Conservation (phyloP, 2,329 filamentous ascomycete genomes). For the Chaetomiaceae sp. region DNA sequence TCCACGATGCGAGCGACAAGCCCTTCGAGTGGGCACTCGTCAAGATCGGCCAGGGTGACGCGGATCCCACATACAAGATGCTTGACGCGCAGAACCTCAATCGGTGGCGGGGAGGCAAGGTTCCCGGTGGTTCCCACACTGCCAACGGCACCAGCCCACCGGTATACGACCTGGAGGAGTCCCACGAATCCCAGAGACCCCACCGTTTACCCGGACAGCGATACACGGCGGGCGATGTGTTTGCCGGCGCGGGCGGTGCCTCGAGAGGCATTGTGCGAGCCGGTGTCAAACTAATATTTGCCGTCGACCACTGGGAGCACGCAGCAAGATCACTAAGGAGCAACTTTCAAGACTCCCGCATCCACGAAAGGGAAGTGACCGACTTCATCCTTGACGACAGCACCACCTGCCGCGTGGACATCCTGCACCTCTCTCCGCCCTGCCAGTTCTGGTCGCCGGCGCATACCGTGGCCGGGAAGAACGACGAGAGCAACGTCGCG, state of each 20-base stretch:
- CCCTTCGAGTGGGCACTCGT: slow-evolving; percentile 36
- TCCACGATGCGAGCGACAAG: slow-evolving; percentile 28
- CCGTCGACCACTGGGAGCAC: slow-evolving; percentile 57
- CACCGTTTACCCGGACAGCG: slow-evolving; percentile 34
- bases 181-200: neutral
- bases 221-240: slow-evolving; percentile 68
- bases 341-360: slow-evolving; percentile 52
- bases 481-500: slow-evolving; percentile 65
- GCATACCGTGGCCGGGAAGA: slow-evolving; percentile 55
- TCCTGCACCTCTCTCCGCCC: slow-evolving; percentile 71
- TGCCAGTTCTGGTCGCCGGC: slow-evolving; percentile 73
- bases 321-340: slow-evolving; percentile 54
- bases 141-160: slow-evolving; percentile 25
- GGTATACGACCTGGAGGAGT: slow-evolving; percentile 29
- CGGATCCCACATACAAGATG: slow-evolving; percentile 25
- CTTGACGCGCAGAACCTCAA: slow-evolving; percentile 31
- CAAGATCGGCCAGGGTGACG: slow-evolving; percentile 26
- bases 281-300: slow-evolving; percentile 56
- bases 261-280: slow-evolving; percentile 57
- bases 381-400: slow-evolving; percentile 42
- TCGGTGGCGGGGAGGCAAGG: slow-evolving; percentile 38
- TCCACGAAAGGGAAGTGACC: slow-evolving; percentile 46
- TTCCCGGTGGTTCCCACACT: slow-evolving; percentile 37
- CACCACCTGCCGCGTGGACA: slow-evolving; percentile 48
- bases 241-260: slow-evolving; percentile 68